These are phyloP conservation scores for Solanum phureja DNA, from an alignment of 257 asterid genomes.

Conservation along the genomic window DNA sequence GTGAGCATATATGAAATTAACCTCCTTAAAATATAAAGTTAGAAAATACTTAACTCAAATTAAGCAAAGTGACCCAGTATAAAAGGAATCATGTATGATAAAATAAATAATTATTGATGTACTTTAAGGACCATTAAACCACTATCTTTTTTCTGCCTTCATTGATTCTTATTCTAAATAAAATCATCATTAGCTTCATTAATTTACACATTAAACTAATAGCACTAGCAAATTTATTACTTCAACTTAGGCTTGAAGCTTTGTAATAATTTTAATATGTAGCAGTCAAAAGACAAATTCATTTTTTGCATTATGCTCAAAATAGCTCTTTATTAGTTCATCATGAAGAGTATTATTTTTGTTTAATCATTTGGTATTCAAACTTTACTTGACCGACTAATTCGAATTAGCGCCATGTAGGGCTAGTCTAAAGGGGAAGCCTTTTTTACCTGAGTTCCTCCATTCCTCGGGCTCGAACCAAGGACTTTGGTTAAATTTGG, in stretches of 20 bases:
- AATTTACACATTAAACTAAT: not conserved
- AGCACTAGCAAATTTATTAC: not conserved
- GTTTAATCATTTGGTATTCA: not conserved
- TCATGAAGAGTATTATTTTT: not conserved
- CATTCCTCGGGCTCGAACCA: not conserved
- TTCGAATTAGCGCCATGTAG: not conserved
- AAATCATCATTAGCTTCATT: not conserved
- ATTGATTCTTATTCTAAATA: not conserved
- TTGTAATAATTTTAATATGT: not conserved
- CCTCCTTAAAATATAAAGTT: not conserved
- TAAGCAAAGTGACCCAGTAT: not conserved
- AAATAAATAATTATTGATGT: not conserved
- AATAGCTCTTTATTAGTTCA: not conserved
- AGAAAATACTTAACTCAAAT: not conserved
- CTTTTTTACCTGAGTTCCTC: not conserved
- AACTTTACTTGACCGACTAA: not conserved
- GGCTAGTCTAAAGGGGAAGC: not conserved
- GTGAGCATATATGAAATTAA: not conserved
- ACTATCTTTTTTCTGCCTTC: not conserved
- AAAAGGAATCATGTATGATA: not conserved
- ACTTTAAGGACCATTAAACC: slow-evolving; percentile 2
- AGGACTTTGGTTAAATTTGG: not conserved
- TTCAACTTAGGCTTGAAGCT: not conserved
- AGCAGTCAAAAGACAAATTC: not conserved
- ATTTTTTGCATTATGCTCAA: not conserved